A percentile compares a stretch with the other conserved stretches of the same genome.
Evolutionary conservation across 2,329 filamentous ascomycete species (phyloP).

Genomic region (Claviceps pazoutovae): DNA sequence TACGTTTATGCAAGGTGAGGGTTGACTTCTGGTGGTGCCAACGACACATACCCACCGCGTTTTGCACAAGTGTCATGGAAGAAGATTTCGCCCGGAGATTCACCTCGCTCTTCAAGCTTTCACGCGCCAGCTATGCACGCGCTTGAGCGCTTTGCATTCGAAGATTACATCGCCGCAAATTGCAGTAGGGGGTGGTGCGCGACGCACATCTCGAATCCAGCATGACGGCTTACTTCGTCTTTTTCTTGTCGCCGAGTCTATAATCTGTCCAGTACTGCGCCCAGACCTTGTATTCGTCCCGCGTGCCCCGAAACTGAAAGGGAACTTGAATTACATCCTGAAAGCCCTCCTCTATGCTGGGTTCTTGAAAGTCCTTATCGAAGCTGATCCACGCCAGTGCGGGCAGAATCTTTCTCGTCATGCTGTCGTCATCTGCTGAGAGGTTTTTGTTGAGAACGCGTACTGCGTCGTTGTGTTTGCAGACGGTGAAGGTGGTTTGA

Average conservation of each 20-base stretch:
- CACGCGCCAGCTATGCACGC: neutral
- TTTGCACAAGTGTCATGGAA: no score
- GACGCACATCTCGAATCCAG: neutral
- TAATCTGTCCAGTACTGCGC: conserved; percentile 58
- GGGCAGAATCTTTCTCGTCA: conserved; percentile 54
- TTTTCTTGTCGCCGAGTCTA: neutral
- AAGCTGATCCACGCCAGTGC: conserved; percentile 71
- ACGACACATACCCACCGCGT: no score
- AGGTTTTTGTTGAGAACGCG: conserved; percentile 55
- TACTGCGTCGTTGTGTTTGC: conserved; percentile 78
- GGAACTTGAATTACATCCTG: conserved; percentile 61
- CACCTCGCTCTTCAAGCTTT: no score
- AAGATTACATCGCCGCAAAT: neutral
- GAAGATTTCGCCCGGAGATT: no score
- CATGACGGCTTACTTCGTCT: neutral
- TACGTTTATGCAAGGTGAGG: no score
- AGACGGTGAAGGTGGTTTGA: conserved; percentile 53
- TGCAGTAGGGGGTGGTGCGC: neutral
- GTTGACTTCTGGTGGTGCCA: no score
- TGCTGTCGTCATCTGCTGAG: conserved; percentile 59
- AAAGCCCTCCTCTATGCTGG: conserved; percentile 65
- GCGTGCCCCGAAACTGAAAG: conserved; percentile 61
- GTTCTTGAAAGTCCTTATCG: conserved; percentile 56
- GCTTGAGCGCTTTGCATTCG: neutral
- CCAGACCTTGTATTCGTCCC: conserved; percentile 60